Percentiles rank a stretch among this genome's conserved stretches.
Evolutionary conservation across 768 basidiomycete genomes (phyloP).

Genomic region (Trametes cingulata): DNA sequence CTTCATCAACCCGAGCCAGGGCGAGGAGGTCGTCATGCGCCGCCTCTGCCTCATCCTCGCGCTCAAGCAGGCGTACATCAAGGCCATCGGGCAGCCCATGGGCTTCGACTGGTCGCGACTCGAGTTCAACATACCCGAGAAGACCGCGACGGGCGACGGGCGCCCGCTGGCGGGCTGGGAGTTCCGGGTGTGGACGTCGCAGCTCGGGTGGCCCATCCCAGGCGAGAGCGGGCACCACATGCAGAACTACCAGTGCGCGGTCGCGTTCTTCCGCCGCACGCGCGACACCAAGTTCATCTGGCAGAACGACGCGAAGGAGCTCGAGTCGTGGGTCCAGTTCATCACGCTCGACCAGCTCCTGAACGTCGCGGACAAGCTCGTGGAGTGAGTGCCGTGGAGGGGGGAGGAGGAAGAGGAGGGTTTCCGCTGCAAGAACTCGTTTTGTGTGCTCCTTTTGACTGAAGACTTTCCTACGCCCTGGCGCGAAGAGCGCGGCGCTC

Average conservation of each 20-base stretch:
- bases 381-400: constrained; percentile 48
- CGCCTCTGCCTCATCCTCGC: constrained; percentile 77
- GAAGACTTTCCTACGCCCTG: background rate
- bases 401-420: background rate
- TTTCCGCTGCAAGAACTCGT: background rate
- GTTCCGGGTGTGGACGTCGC: constrained; percentile 76
- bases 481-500: background rate
- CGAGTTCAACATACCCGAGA: constrained; percentile 73
- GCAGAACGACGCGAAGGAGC: constrained; percentile 63
- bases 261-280: constrained; percentile 73
- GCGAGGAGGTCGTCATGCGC: constrained; percentile 67
- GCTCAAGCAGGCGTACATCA: constrained; percentile 80
- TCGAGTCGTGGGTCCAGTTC: constrained; percentile 83
- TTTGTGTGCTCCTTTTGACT: background rate
- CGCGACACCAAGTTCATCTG: constrained; percentile 69
- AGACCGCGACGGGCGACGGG: constrained; percentile 65
- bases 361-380: constrained; percentile 74
- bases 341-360: constrained; percentile 81
- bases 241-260: constrained; percentile 76
- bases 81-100: constrained; percentile 77
- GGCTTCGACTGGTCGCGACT: constrained; percentile 83
- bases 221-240: constrained; percentile 55
- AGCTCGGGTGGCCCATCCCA: constrained; percentile 58
- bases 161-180: constrained; percentile 79
- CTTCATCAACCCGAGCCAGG: constrained; percentile 50